phyloP scores from a whole-genome alignment of 306 rosid genomes.

The Sphenostylis stenocarpa region DNA sequence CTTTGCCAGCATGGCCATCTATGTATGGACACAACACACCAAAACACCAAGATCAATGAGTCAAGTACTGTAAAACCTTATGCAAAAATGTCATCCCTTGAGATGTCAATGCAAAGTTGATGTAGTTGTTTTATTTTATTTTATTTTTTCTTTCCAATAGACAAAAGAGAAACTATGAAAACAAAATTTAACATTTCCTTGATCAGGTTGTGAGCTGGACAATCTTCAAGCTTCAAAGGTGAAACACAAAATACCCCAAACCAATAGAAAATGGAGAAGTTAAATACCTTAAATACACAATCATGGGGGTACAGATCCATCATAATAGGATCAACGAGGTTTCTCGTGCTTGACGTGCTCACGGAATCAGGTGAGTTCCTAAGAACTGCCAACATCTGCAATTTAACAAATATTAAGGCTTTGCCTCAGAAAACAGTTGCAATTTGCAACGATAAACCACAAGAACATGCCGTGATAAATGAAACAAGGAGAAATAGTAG shows the following conservation, averaged over 20 bases:
- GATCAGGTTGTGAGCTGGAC: neutral
- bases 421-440: conserved; percentile 19
- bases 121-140: neutral
- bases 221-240: conserved; percentile 8
- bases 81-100: neutral
- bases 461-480: neutral
- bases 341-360: conserved; percentile 79
- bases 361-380: conserved; percentile 72
- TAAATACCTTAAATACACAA: conserved; percentile 75
- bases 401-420: conserved; percentile 31
- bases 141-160: no score
- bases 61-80: neutral
- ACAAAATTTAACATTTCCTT: neutral
- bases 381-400: conserved; percentile 81
- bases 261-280: neutral
- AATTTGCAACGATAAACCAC: neutral
- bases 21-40: neutral
- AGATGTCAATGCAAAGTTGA: neutral
- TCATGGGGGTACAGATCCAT: conserved; percentile 95
- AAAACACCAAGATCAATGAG: neutral
- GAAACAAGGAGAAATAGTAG: neutral
- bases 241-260: neutral
- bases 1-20: conserved; percentile 91
- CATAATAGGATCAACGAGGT: conserved; percentile 80
- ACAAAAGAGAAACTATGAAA: no score